Evolutionary conservation across 805 yeast genomes (phyloP).

Genomic region (Maudiozyma serrabonitensis): DNA sequence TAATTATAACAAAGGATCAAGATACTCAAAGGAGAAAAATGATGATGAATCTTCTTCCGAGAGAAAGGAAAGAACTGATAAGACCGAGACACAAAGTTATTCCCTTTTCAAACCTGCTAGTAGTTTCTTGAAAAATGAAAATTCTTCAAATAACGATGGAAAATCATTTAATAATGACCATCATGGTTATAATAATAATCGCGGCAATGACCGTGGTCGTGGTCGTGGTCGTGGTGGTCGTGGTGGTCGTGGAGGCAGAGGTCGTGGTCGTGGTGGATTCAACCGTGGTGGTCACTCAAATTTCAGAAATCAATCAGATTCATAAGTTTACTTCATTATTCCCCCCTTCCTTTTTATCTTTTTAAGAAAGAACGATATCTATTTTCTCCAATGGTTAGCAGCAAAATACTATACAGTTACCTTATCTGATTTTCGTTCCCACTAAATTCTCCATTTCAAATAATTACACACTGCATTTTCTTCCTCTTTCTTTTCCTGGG

Average conservation of each 20-base stretch:
- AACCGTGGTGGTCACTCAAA: constrained; percentile 4
- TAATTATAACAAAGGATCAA: not conserved
- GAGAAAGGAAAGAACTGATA: not conserved
- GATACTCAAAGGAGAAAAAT: not conserved
- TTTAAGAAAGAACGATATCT: no score
- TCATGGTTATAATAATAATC: constrained; percentile 6
- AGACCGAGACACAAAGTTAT: not conserved
- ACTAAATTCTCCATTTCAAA: no score
- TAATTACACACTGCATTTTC: not conserved
- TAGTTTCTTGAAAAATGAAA: constrained; percentile 18
- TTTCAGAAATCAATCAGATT: not conserved
- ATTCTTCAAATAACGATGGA: not conserved
- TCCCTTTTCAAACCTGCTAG: constrained; percentile 28
- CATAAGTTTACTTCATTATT: not conserved
- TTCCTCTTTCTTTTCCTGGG: no score
- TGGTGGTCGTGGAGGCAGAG: constrained; percentile 13
- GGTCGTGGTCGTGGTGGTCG: constrained; percentile 8
- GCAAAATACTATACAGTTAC: no score
- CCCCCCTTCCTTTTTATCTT: no score
- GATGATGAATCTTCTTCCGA: not conserved
- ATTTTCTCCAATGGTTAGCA: no score
- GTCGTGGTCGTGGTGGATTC: constrained; percentile 10
- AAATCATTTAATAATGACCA: constrained; percentile 5
- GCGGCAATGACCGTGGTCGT: constrained; percentile 5
- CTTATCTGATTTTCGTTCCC: no score